Evolutionary conservation across 1,284 basidiomycete genomes (phyloP), one percentile per base, ranked within the genome.

Genomic region (Naganishia sp.): DNA sequence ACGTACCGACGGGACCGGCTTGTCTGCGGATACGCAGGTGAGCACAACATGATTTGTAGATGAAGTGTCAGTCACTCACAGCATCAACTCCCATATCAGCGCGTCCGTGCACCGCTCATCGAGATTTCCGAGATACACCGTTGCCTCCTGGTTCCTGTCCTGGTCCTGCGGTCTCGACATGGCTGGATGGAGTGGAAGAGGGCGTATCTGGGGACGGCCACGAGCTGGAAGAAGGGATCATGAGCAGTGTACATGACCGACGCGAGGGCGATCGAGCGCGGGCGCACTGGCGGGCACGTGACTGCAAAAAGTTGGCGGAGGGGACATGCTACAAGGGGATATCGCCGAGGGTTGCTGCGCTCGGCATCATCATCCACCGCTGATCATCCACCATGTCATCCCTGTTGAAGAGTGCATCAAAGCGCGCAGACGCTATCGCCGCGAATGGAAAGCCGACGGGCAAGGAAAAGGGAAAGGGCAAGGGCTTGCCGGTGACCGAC

Each of bases 11-110:
- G 70, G 95, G 95, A 6, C 95, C 95, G 13, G 94, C 94, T 82
- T 98, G 95, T n/a, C 76, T 80, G 66, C 25, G 21, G 6, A 33
- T 5, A 23, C 3, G 70, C 31, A 55, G 13, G 31, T 16, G 28
- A 21, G 10, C 13, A 46, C 45, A 46, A 7, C 50, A 28, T 45
- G 43, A 48, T 31, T 13, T 53, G 39, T n/a, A 16, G 25, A 13
- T 18, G 49, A 44, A 42, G 6, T 50, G 7, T 6, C 16, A 52
- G 23, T 42, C 21, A 76, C 78, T 76, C 66, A 80, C 68, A 98
- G 81, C 95, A 99, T 99, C 56, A 99, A 83, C 82, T 99, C 95
- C 95, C 95, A 99, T 70, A 99, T 84, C 70, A 99, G 84, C 53
- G 94, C 91, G 78, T 99, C 95, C 9, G 90, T 86, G 75, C 90